Evolutionary conservation across 257 asterid species (phyloP), one percentile per base, ranked within the genome.

Genomic region (Linderniella brevidens): DNA sequence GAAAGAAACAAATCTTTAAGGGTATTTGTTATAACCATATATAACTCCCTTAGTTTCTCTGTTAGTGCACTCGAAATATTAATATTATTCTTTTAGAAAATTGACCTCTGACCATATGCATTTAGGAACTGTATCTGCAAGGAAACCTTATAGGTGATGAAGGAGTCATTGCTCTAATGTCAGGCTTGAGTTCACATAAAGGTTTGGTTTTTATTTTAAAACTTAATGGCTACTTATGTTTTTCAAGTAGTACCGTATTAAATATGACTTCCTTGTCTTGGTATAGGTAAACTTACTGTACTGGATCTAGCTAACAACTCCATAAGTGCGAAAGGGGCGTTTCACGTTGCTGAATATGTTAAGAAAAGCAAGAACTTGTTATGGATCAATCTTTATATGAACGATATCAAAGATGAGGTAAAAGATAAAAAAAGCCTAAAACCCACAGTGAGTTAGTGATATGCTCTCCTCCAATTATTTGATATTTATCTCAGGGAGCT

Each of bases 81-180:
- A 6, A 6, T 11, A 39, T 11, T 39, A 3, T 13, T 39, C 43
- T 10, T 6, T 25, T 25, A 25, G 32, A 25, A 39, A 39, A 2
- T 39, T 11, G 9, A 7, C 17, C 7, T 46, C n/a, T 19, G 10
- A 8, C 19, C 8, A 11, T 5, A 35, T 60, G 41, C 73, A 62
- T 55, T 45, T 56, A 88, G 98, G 93, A 84, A 72, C 90, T 88
- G 49, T 68, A 66, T 73, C 60, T 88, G 72, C 86, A 86, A 65
- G 98, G 96, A 46, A 88, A 88, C 76, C 62, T 87, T 49, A 67
- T 88, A 48, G 98, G 98, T 0, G 93, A 88, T 80, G 98, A 80
- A 77, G 98, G 98, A 25, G 84, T 70, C 35, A 69, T 75, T 50
- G 87, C 96, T 50, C 67, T 88, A 62, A 73, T 84, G 65, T 52